phyloP scores from a whole-genome alignment of 495 filamentous ascomycete genomes.

The Paragyromitra xinjiangensis region DNA sequence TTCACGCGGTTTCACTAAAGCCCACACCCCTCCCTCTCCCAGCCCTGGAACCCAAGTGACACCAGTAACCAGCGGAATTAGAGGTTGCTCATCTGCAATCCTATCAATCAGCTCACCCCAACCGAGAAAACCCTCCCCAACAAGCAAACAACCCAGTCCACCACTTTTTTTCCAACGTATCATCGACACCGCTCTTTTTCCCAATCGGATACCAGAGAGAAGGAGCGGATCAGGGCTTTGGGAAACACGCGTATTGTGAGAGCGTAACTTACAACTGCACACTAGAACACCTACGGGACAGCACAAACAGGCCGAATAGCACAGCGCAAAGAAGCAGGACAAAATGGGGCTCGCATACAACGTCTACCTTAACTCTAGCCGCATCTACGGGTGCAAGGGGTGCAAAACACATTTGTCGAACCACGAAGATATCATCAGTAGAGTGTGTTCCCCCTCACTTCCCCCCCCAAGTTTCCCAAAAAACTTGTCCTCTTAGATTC shows the following conservation, averaged over 20 bases:
- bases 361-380: slow-evolving; percentile 86
- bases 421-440: slow-evolving; percentile 93
- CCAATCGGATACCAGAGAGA: slow-evolving; percentile 32
- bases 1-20: slow-evolving; percentile 15
- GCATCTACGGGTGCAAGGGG: slow-evolving; percentile 93
- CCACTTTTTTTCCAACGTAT: slow-evolving; percentile 2
- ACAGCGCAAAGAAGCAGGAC: slow-evolving; percentile 42
- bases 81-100: neutral
- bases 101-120: slow-evolving; percentile 11
- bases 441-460: slow-evolving; percentile 67
- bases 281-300: slow-evolving; percentile 1
- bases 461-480: neutral
- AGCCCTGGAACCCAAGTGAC: slow-evolving; percentile 4
- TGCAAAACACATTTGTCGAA: slow-evolving; percentile 96
- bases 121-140: slow-evolving; percentile 4
- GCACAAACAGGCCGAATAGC: slow-evolving; percentile 1
- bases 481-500: neutral
- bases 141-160: neutral
- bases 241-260: slow-evolving; percentile 28
- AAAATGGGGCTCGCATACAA: slow-evolving; percentile 96
- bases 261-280: slow-evolving; percentile 4
- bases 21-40: neutral
- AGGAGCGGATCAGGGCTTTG: slow-evolving; percentile 25
- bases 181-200: slow-evolving; percentile 30
- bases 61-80: neutral